These are phyloP conservation scores for Hypoxylon sp. DNA, from an alignment of 2,329 filamentous ascomycete species.

Conservation along the genomic window DNA sequence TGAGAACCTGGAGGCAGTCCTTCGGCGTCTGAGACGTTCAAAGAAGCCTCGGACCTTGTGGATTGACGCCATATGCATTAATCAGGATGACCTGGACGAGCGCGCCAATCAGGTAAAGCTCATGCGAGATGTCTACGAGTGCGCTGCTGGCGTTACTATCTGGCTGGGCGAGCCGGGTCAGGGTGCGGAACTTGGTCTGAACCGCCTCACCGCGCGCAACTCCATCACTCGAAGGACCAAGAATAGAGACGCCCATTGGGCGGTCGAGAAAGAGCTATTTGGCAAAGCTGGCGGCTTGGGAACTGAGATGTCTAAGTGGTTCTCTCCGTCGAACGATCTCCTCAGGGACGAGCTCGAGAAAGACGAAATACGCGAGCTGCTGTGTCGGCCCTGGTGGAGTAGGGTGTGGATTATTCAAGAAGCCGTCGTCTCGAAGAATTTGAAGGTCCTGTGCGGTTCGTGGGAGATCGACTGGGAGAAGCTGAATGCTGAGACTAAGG, in stretches of 20 bases:
- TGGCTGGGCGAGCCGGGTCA: slow-evolving; percentile 23
- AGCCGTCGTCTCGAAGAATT: slow-evolving; percentile 29
- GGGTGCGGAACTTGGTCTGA: slow-evolving; percentile 11
- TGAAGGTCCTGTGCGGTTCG: slow-evolving; percentile 26
- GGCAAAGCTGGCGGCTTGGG: neutral
- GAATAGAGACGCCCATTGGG: slow-evolving; percentile 1
- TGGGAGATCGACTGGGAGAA: slow-evolving; percentile 28
- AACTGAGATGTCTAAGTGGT: neutral
- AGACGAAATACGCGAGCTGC: slow-evolving; percentile 35
- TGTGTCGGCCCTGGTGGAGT: slow-evolving; percentile 39
- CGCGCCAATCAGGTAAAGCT: slow-evolving; percentile 21
- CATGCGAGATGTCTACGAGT: slow-evolving; percentile 27
- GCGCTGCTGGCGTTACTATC: slow-evolving; percentile 2
- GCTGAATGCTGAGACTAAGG: slow-evolving; percentile 14
- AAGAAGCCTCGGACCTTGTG: slow-evolving; percentile 18
- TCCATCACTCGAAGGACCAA: neutral
- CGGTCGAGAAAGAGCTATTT: slow-evolving; percentile 5
- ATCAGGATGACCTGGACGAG: slow-evolving; percentile 29
- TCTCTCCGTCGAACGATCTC: slow-evolving; percentile 4
- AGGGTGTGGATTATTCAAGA: slow-evolving; percentile 42
- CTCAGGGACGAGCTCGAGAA: slow-evolving; percentile 13
- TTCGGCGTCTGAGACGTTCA: slow-evolving; percentile 19
- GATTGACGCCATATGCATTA: slow-evolving; percentile 37
- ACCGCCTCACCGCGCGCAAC: slow-evolving; percentile 6
- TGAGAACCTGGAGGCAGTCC: slow-evolving; percentile 25